Evolutionary conservation across 1,284 basidiomycete species (phyloP).

Genomic region (Rhodotorula mucilaginosa): DNA sequence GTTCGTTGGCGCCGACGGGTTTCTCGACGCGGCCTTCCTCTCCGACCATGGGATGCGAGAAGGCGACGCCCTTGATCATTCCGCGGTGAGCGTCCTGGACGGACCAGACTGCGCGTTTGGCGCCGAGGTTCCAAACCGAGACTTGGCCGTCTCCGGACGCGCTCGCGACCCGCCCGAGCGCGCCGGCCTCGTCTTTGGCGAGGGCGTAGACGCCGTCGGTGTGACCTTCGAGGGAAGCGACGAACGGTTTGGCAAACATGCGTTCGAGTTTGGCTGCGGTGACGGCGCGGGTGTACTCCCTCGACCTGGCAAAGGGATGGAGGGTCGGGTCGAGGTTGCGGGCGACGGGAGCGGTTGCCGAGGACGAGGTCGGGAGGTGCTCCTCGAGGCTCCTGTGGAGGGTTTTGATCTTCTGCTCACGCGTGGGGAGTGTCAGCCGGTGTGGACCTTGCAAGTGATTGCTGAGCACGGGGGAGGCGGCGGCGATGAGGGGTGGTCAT

Average conservation of each 20-base stretch:
- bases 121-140: constrained; percentile 80
- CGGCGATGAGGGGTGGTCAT: not conserved
- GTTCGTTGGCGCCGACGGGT: constrained; percentile 40
- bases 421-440: not conserved
- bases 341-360: constrained; percentile 80
- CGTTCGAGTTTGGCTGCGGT: constrained; percentile 95
- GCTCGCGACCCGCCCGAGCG: constrained; percentile 76
- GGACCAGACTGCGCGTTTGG: constrained; percentile 64
- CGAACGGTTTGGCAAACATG: constrained; percentile 95
- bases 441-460: not conserved
- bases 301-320: constrained; percentile 87
- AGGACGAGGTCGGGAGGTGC: constrained; percentile 61
- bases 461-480: not conserved
- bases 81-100: constrained; percentile 83
- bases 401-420: constrained; percentile 75
- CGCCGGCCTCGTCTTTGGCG: constrained; percentile 67
- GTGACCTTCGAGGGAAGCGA: constrained; percentile 87
- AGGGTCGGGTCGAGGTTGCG: constrained; percentile 90
- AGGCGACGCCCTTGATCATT: constrained; percentile 83
- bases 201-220: constrained; percentile 92
- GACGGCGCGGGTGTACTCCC: constrained; percentile 90
- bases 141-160: constrained; percentile 96
- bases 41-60: constrained; percentile 51
- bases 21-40: constrained; percentile 40
- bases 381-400: constrained; percentile 76